These are phyloP conservation scores for Hansenula lynferdii DNA, from an alignment of 1,139 yeast genomes.

Conservation along the genomic window DNA sequence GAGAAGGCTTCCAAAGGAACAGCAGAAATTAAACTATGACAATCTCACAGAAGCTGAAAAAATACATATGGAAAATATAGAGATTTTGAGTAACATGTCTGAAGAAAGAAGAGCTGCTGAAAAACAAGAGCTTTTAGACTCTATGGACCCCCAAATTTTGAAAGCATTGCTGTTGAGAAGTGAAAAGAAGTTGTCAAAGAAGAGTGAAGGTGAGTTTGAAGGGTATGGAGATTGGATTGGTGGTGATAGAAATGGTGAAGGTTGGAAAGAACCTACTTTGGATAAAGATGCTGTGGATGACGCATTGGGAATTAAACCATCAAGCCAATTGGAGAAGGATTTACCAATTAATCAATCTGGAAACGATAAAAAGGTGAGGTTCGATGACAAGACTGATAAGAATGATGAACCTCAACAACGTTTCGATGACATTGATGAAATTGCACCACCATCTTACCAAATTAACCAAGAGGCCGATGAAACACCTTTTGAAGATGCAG, in stretches of 20 bases:
- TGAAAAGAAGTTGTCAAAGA: slow-evolving; percentile 30
- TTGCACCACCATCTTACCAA: slow-evolving; percentile 39
- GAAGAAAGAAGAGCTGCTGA: slow-evolving; percentile 62
- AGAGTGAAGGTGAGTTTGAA: slow-evolving; percentile 48
- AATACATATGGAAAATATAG: slow-evolving; percentile 74
- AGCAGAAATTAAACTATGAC: slow-evolving; percentile 16
- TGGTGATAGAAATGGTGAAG: slow-evolving; percentile 41
- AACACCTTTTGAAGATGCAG: slow-evolving; percentile 36
- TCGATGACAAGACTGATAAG: slow-evolving; percentile 10
- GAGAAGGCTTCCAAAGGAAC: slow-evolving; percentile 16
- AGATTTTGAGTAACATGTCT: slow-evolving; percentile 57
- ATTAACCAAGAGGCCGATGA: slow-evolving; percentile 37
- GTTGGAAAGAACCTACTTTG: slow-evolving; percentile 24
- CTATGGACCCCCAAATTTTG: slow-evolving; percentile 66
- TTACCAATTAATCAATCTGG: slow-evolving; percentile 6
- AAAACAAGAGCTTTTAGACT: slow-evolving; percentile 58
- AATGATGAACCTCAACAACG: no score
- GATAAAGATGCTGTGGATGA: slow-evolving; percentile 27
- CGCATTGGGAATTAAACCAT: slow-evolving; percentile 26
- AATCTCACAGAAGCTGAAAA: slow-evolving; percentile 55
- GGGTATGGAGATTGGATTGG: slow-evolving; percentile 75
- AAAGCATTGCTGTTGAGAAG: slow-evolving; percentile 44
- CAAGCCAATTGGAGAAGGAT: not conserved
- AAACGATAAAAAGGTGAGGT: slow-evolving; percentile 11
- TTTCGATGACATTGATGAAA: slow-evolving; percentile 35